These are phyloP conservation scores for Paramecium sexaurelia DNA, from an alignment of 73 alveolate genomes.

Conservation along the genomic window DNA sequence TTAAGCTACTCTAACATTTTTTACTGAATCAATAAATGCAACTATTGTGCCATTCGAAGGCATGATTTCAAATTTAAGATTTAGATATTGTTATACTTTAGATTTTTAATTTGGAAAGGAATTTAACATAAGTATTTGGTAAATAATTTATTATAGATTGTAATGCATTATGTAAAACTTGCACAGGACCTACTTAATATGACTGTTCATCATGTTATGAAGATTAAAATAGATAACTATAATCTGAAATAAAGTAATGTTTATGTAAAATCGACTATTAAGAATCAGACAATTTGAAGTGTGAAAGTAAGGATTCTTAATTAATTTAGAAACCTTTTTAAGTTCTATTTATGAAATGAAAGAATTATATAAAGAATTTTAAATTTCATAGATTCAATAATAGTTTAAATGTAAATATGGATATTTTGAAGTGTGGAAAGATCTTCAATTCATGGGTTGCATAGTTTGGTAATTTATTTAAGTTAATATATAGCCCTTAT, in stretches of 20 bases:
- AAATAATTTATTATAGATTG: neutral
- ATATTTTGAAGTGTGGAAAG: neutral
- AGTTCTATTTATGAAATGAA: neutral
- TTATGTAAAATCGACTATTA: neutral
- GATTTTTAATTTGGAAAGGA: neutral
- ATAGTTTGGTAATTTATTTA: neutral
- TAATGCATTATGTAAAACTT: neutral
- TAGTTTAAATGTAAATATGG: neutral
- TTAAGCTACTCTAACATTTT: neutral
- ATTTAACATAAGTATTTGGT: neutral
- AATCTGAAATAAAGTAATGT: neutral
- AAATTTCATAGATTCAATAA: neutral
- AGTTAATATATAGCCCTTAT: neutral
- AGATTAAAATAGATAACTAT: neutral
- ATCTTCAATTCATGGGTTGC: neutral
- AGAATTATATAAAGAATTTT: neutral
- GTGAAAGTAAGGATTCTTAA: neutral
- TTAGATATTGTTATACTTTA: neutral
- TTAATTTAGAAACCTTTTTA: neutral
- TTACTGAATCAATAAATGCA: neutral
- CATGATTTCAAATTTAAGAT: neutral
- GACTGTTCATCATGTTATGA: neutral
- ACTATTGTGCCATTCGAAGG: neutral
- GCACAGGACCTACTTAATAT: neutral
- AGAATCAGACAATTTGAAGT: neutral